Base-by-base conservation (phyloP, 2,329 filamentous ascomycete species). In the Monilinia polystroma region DNA sequence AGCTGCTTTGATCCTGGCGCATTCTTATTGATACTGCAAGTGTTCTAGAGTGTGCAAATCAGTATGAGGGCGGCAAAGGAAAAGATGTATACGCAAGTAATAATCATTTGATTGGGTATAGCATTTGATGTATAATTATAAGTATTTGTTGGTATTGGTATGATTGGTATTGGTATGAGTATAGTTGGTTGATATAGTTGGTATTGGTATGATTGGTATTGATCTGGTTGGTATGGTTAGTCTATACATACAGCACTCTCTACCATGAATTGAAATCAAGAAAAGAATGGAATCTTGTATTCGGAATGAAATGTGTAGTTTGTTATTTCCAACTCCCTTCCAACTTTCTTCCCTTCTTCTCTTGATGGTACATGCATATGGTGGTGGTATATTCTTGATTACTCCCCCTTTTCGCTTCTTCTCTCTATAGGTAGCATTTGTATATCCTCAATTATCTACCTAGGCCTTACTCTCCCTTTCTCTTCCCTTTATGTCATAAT, bases 361-460 rank as follows among this genome's bases (percentile, higher is more conserved):
- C 35, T 38, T 32, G 38, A 26, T 18, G 38, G 29, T 29, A 29
- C 29, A 4, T 29, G 4, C 4, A 29, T 4, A 29, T 29, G 29
- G 29, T 29, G 29, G 8, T 43, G 2, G 41, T 43, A 18, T 47
- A 4, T 47, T 20, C 43, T 20, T 47, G 29, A 29, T 29, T 29
- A 29, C 29, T n/a, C n/a, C n/a, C 29, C 14, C 55, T 16, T 14
- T 66, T 47, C 47, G 43, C 55, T 54, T 63, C 56, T 53, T 51
- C 52, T 38, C 47, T 63, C 55, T 45, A 23, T 32, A 41, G 32
- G 32, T 45, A 26, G 29, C 6, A 29, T 29, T 29, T 29, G 29
- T 59, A 38, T 47, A 60, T 65, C 51, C 23, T 47, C 47, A 14
- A 38, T n/a, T 60, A 35, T 5, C 32, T 35, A 35, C 32, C n/a